These are phyloP conservation scores for Zygoascus hellenicus DNA, from an alignment of 1,139 yeast genomes.

Conservation along the genomic window DNA sequence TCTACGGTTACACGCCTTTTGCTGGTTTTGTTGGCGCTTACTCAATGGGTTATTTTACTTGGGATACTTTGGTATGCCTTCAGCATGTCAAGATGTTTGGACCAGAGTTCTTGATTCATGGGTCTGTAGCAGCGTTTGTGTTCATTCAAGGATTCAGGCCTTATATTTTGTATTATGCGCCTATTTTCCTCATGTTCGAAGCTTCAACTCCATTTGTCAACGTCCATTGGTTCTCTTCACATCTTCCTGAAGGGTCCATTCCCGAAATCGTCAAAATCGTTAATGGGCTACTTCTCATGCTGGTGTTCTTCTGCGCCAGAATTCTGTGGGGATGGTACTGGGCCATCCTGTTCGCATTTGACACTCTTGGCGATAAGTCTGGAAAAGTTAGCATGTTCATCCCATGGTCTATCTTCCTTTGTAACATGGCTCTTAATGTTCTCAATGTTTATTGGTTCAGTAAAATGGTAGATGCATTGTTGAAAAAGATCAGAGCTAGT, in stretches of 20 bases:
- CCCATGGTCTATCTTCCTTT: slow-evolving; percentile 47
- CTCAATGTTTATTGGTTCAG: slow-evolving; percentile 62
- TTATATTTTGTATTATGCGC: slow-evolving; percentile 77
- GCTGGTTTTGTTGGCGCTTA: slow-evolving; percentile 64
- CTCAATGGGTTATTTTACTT: slow-evolving; percentile 83
- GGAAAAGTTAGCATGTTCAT: slow-evolving; percentile 40
- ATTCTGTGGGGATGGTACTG: slow-evolving; percentile 88
- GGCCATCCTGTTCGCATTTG: slow-evolving; percentile 35
- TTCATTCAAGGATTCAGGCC: slow-evolving; percentile 62
- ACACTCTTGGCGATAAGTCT: slow-evolving; percentile 12
- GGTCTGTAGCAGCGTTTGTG: slow-evolving; percentile 72
- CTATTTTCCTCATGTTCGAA: slow-evolving; percentile 81
- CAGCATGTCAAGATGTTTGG: slow-evolving; percentile 65
- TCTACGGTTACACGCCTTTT: slow-evolving; percentile 70
- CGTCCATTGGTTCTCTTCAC: slow-evolving; percentile 82
- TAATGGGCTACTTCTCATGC: slow-evolving; percentile 66
- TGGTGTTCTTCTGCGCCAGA: slow-evolving; percentile 69
- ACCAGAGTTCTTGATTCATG: slow-evolving; percentile 78
- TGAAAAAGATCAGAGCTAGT: too few species aligned
- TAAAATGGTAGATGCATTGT: slow-evolving; percentile 56
- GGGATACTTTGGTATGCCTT: slow-evolving; percentile 75
- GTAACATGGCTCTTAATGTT: slow-evolving; percentile 60
- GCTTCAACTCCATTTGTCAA: slow-evolving; percentile 90
- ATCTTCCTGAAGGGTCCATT: slow-evolving; percentile 54
- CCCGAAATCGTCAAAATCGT: slow-evolving; percentile 48